Conservation (phyloP, 148 eudicot species). For the Rhododendron griersonianum region DNA sequence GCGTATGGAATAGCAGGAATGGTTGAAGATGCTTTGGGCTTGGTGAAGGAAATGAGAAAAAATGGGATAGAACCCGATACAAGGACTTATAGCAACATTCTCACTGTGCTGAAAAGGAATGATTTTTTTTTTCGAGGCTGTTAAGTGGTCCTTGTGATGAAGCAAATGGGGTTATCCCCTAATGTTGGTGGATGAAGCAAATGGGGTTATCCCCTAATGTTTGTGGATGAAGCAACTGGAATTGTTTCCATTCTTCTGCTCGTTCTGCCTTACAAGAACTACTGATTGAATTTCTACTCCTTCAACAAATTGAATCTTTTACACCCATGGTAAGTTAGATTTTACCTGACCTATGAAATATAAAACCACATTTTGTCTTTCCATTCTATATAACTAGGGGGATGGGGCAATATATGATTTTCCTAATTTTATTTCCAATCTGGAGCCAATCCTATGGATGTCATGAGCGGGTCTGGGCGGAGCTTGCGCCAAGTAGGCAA, state of each 20-base stretch:
- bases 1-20: conserved; percentile 96
- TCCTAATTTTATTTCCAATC: not conserved
- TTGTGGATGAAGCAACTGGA: not conserved
- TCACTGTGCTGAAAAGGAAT: conserved; percentile 62
- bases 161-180: too few species aligned
- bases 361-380: not conserved
- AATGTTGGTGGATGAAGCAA: conserved; percentile 61
- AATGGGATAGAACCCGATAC: conserved; percentile 71
- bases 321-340: not conserved
- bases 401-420: not conserved
- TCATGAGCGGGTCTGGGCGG: not conserved
- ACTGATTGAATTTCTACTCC: not conserved
- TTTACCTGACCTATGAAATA: not conserved
- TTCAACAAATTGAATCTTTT: not conserved
- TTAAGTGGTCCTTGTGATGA: conserved; percentile 83
- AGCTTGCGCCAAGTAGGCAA: not conserved
- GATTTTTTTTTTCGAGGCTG: conserved; percentile 77
- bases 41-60: conserved; percentile 81
- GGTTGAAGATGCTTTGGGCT: conserved; percentile 85
- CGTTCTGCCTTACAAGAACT: not conserved
- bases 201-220: conserved; percentile 47
- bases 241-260: not conserved
- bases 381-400: not conserved
- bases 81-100: conserved; percentile 62
- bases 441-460: not conserved